Evolutionary conservation across 2,329 filamentous ascomycete genomes (phyloP), one percentile per base, ranked within the genome.

Genomic region (Verticillium tricorpus): DNA sequence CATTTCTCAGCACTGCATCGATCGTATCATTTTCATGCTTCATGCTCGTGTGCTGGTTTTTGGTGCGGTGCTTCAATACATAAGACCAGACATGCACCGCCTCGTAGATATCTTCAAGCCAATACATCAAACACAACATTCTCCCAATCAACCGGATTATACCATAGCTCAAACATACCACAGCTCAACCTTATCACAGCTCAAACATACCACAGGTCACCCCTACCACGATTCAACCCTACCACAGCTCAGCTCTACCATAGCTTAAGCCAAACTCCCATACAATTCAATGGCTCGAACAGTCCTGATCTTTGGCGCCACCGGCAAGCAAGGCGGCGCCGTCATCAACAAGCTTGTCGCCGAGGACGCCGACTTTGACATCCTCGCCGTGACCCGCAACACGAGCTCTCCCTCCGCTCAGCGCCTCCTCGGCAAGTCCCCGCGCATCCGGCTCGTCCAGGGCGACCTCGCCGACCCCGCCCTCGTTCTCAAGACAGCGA

Each of bases 341-440:
- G 69, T 75, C 25, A 70, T 77, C 50, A 67, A 66, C 31, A 66
- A 66, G 12, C 66, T 77, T 8, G 45, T 75, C 22, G 67, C 67
- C 25, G 62, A 68, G 5, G 67, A 74, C n/a, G 66, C 72, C 56
- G 64, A 71, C 66, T 79, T 81, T 63, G 76, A 80, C 14, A 83
- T 89, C 59, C 77, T 87, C 17, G 87, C 86, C 7, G 76, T 89
- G 25, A 89, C 86, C 2, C 83, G 87, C 63, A 79, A 88, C 67
- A 67, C 79, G 0, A 69, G 72, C n/a, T 86, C 84, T 0, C 57
- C 72, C 0, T 78, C 78, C 1, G 83, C 86, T 0, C 76, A 84
- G 68, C 75, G 74, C 17, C 78, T 87, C 2, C 67, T 72, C 2
- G 62, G 73, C 11, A 74, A 78, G 61, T 79, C 80, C 1, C 67